Evolutionary conservation across 2,329 filamentous ascomycete species (phyloP).

Genomic region (Didymella keratinophila): DNA sequence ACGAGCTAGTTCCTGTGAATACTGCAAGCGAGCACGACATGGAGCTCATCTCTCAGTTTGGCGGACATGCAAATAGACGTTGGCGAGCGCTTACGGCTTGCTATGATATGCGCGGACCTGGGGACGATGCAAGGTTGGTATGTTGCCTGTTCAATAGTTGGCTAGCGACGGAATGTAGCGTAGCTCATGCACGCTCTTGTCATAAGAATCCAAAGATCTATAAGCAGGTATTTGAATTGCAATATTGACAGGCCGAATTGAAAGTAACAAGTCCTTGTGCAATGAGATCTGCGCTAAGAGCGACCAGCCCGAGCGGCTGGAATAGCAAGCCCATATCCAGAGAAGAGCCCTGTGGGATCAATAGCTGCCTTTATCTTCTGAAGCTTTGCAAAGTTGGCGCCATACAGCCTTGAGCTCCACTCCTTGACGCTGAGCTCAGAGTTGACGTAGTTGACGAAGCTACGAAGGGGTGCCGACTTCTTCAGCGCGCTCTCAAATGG

Average conservation of each 20-base stretch:
- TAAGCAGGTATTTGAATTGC: not conserved
- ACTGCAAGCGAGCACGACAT: too few relatives aligned
- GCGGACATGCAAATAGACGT: too few relatives aligned
- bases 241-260: not conserved
- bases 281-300: not conserved
- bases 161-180: too few relatives aligned
- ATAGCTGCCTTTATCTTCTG: constrained; percentile 25
- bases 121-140: too few relatives aligned
- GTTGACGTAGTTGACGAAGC: constrained; percentile 32
- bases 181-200: too few relatives aligned
- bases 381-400: constrained; percentile 25
- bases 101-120: too few relatives aligned
- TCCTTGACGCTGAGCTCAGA: constrained; percentile 24
- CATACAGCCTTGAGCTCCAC: constrained; percentile 29
- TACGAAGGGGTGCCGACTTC: constrained; percentile 22
- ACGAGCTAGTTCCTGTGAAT: too few relatives aligned
- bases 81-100: too few relatives aligned
- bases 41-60: too few relatives aligned
- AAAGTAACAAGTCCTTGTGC: not conserved
- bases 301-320: not conserved
- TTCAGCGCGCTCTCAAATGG: constrained; percentile 26
- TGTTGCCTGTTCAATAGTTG: too few relatives aligned
- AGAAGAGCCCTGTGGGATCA: constrained; percentile 26
- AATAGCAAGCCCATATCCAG: constrained; percentile 24
- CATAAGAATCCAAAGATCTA: too few relatives aligned